phyloP scores from a whole-genome alignment of 768 basidiomycete genomes.

The Hirschioporus abietinus region DNA sequence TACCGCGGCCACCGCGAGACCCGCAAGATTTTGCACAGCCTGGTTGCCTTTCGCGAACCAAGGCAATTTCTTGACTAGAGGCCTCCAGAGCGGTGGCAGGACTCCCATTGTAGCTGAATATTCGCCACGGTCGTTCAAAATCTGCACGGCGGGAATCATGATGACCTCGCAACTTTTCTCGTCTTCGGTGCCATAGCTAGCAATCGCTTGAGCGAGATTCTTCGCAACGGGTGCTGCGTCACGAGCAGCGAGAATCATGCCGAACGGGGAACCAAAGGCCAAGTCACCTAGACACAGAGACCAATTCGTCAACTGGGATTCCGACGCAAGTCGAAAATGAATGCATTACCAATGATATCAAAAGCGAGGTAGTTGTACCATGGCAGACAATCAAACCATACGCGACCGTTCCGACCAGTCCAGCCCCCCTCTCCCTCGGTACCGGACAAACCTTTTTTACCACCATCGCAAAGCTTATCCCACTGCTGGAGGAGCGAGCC shows the following conservation, averaged over 20 bases:
- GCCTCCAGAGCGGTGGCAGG: constrained; percentile 67
- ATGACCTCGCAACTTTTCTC: constrained; percentile 37
- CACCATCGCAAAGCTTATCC: constrained; percentile 60
- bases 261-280: constrained; percentile 84
- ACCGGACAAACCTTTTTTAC: constrained; percentile 51
- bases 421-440: constrained; percentile 57
- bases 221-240: constrained; percentile 69
- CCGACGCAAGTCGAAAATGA: constrained; percentile 2
- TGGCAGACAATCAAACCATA: constrained; percentile 73
- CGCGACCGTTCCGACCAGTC: constrained; percentile 52
- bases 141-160: constrained; percentile 74
- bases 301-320: background rate
- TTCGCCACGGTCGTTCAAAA: constrained; percentile 85
- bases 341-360: constrained; percentile 60
- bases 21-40: constrained; percentile 69
- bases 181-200: constrained; percentile 42
- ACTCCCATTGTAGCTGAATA: constrained; percentile 81
- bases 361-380: constrained; percentile 68
- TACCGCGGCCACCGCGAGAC: constrained; percentile 77
- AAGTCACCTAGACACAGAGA: constrained; percentile 42
- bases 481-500: constrained; percentile 60
- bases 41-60: constrained; percentile 67
- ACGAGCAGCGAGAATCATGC: constrained; percentile 73
- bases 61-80: constrained; percentile 59
- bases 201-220: constrained; percentile 48